phyloP scores from a whole-genome alignment of 1,284 basidiomycete species.

The Leccinum subrobustum region DNA sequence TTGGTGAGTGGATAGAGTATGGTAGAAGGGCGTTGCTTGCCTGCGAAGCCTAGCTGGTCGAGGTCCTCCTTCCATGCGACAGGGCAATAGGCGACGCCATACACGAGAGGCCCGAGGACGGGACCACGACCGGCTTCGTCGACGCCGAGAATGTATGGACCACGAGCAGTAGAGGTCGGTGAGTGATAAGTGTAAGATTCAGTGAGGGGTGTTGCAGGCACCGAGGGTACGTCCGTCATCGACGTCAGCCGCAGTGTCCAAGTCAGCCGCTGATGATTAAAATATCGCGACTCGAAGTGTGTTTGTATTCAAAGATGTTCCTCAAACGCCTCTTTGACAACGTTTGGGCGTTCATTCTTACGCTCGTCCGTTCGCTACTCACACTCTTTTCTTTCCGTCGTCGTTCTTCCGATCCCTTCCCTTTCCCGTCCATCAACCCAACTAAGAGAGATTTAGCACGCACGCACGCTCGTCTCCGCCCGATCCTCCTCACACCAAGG shows the following conservation, averaged over 20 bases:
- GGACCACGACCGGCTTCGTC: constrained; percentile 97
- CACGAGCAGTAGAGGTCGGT: constrained; percentile 56
- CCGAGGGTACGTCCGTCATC: constrained; percentile 42
- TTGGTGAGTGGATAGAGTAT: too few relatives aligned
- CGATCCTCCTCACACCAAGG: constrained; percentile 25
- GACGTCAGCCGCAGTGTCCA: constrained; percentile 22
- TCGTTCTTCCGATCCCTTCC: constrained; percentile 12
- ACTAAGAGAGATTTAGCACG: constrained; percentile 12
- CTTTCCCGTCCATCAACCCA: constrained; percentile 10
- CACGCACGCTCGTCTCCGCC: constrained; percentile 18
- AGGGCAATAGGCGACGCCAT: constrained; percentile 93
- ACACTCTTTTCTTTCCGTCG: constrained; percentile 20
- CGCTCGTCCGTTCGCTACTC: constrained; percentile 31
- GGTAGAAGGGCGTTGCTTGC: constrained; percentile 37
- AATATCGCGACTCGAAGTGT: neutral
- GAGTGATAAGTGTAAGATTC: constrained; percentile 87
- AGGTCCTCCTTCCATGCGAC: constrained; percentile 73
- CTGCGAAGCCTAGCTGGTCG: constrained; percentile 87
- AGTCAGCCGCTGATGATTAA: constrained; percentile 15
- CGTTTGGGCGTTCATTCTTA: constrained; percentile 29
- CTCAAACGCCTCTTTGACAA: constrained; percentile 18
- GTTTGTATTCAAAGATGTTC: neutral
- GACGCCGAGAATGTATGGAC: constrained; percentile 89
- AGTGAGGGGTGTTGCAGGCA: constrained; percentile 56
- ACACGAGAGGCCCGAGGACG: constrained; percentile 92